A percentile compares a stretch with the other conserved stretches of the same genome.
Evolutionary conservation across 345 rosid genomes (phyloP).

Genomic region (Lumnitzera littorea): DNA sequence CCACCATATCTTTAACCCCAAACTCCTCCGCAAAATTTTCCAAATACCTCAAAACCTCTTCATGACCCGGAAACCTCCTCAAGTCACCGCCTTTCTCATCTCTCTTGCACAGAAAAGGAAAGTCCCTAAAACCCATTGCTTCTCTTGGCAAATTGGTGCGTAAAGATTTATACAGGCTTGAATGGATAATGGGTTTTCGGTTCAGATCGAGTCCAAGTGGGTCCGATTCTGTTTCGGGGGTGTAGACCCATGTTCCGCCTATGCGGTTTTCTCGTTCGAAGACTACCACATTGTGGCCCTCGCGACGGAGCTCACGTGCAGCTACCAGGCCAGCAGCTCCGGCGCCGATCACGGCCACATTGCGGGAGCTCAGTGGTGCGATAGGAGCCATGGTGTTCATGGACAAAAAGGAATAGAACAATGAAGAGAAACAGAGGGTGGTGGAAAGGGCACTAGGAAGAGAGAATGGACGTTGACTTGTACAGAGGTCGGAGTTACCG

Average conservation of each 20-base stretch:
- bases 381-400: not conserved
- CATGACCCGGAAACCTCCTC: conserved; percentile 74
- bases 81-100: conserved; percentile 31
- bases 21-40: conserved; percentile 56
- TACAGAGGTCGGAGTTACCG: too few species aligned
- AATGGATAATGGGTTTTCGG: conserved; percentile 39
- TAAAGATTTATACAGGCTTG: conserved; percentile 73
- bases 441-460: too few species aligned
- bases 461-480: too few species aligned
- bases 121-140: conserved; percentile 71
- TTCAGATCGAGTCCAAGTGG: conserved; percentile 54
- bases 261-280: conserved; percentile 55
- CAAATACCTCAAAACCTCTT: conserved; percentile 58
- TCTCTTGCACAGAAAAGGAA: conserved; percentile 38
- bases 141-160: conserved; percentile 90
- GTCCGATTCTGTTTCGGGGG: conserved; percentile 48
- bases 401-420: too few species aligned
- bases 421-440: too few species aligned
- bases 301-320: conserved; percentile 66
- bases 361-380: conserved; percentile 17
- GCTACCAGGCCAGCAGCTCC: conserved; percentile 81
- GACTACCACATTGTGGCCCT: conserved; percentile 72
- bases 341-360: conserved; percentile 81
- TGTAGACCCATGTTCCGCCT: conserved; percentile 84
- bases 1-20: conserved; percentile 47